Base-by-base conservation (phyloP, 495 filamentous ascomycete genomes). In the Mytilinidion resinicola region DNA sequence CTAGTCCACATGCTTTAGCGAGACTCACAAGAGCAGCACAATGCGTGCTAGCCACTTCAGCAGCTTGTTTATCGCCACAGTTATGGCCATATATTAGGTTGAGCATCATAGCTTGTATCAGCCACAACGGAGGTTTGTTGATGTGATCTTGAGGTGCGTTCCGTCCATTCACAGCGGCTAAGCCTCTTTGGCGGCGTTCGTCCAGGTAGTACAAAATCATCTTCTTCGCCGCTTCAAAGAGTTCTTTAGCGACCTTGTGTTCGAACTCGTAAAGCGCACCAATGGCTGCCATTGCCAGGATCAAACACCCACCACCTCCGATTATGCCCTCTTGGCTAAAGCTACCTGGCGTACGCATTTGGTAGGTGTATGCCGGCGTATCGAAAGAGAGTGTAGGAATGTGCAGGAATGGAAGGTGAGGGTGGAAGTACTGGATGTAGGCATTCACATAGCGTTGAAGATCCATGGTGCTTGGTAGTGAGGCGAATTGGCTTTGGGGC, bases 91-190 rank as follows among this genome's bases (percentile, higher is more conserved):
- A 98, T 10, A 97, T 87, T 36, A 97, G 88, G 72, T 96, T 96
- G 41, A 98, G 78, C 33, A 98, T 79, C 93, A 98, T 96, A 0
- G 93, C 91, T 67, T 98, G 93, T n/a, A 98, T 90, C 30, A 98
- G 79, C 93, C 93, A 96, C 50, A 96, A 78, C 1, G 93, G 93
- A 11, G 90, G 96, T 38, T 84, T 82, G 62, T 93, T 87, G 43
- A 85, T 77, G 1, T 85, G 79, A 62, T 92, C 87, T 55, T 80
- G 78, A 19, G 78, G 70, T 20, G 80, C 71, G 63, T 80, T 80
- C 3, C 71, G 62, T 25, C 87, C 84, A 62, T 83, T 85, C 59
- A 89, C 78, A 38, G 87, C 86, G 54, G 88, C 87, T 75, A 95
- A 83, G 70, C 95, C 91, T 33, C 88, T 89, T 71, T 92, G 92